Evolutionary conservation across 2,329 filamentous ascomycete genomes (phyloP).

Genomic region (Huntiella omanensis): DNA sequence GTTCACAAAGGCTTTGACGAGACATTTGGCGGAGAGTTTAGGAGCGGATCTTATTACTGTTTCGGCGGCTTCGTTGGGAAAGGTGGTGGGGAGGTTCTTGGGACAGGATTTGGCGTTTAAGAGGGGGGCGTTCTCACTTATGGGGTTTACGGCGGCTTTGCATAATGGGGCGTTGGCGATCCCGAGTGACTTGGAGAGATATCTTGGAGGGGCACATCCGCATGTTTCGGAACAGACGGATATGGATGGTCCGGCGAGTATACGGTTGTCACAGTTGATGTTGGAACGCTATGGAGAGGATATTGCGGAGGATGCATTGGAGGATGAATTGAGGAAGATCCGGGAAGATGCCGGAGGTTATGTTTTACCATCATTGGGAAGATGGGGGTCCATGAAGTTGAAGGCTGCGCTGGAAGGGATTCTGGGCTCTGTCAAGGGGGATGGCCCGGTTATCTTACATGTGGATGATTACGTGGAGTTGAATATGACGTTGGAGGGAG

Average conservation of each 20-base stretch:
- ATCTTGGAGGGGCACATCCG: slow-evolving; percentile 7
- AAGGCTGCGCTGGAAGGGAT: slow-evolving; percentile 37
- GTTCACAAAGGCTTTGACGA: slow-evolving; percentile 32
- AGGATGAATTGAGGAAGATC: slow-evolving; percentile 27
- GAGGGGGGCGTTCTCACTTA: slow-evolving; percentile 29
- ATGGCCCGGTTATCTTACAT: slow-evolving; percentile 46
- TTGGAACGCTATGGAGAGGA: slow-evolving; percentile 7
- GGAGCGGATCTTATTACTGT: slow-evolving; percentile 49
- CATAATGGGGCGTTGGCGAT: slow-evolving; percentile 30
- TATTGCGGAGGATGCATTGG: slow-evolving; percentile 16
- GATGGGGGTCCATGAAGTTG: slow-evolving; percentile 45
- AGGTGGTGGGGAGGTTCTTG: slow-evolving; percentile 50
- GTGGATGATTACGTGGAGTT: slow-evolving; percentile 70
- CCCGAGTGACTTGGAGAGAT: slow-evolving; percentile 16
- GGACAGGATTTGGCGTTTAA: slow-evolving; percentile 37
- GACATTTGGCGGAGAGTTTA: slow-evolving; percentile 40
- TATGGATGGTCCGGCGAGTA: slow-evolving; percentile 13
- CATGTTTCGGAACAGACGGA: slow-evolving; percentile 17
- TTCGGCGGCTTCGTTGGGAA: slow-evolving; percentile 49
- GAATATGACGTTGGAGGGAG: slow-evolving; percentile 47
- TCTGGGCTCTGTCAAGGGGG: slow-evolving; percentile 24
- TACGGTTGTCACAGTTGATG: slow-evolving; percentile 5
- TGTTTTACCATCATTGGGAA: slow-evolving; percentile 21
- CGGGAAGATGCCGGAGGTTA: slow-evolving; percentile 19
- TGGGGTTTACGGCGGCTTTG: slow-evolving; percentile 38